Percentiles rank a stretch among this genome's conserved stretches.
Evolutionary conservation across 75 land plant genomes (phyloP).

Genomic region (Cupressus sempervirens): DNA sequence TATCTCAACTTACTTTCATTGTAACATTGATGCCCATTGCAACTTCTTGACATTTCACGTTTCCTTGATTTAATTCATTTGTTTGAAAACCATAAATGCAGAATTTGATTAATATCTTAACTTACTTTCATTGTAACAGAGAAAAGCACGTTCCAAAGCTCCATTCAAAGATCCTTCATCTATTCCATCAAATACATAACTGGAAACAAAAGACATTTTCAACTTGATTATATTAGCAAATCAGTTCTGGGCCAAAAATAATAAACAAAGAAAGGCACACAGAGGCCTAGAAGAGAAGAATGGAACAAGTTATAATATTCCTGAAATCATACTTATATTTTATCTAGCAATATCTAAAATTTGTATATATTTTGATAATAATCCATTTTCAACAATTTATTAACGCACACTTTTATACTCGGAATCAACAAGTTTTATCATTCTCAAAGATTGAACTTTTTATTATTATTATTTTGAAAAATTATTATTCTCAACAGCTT

Average conservation of each 20-base stretch:
- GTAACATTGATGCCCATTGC: background rate
- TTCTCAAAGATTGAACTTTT: too few species aligned
- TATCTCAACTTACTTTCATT: background rate
- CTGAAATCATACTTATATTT: too few species aligned
- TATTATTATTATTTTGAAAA: too few species aligned
- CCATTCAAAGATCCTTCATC: constrained; percentile 55
- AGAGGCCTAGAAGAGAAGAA: background rate
- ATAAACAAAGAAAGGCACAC: background rate
- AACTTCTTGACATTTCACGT: background rate
- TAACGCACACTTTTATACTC: background rate
- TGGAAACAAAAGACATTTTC: constrained; percentile 10
- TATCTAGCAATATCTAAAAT: background rate
- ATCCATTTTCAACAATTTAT: background rate
- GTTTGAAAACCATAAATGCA: background rate
- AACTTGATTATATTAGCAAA: background rate
- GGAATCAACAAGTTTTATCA: background rate
- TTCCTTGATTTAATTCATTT: background rate
- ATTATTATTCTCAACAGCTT: too few species aligned
- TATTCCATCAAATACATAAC: constrained; percentile 74
- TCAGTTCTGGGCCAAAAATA: background rate
- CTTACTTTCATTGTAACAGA: constrained; percentile 47
- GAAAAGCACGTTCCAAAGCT: constrained; percentile 56
- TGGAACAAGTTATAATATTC: background rate
- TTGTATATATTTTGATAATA: background rate
- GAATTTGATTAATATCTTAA: background rate